Conservation (phyloP, 73 alveolate genomes). For the Stentor roeselii region DNA sequence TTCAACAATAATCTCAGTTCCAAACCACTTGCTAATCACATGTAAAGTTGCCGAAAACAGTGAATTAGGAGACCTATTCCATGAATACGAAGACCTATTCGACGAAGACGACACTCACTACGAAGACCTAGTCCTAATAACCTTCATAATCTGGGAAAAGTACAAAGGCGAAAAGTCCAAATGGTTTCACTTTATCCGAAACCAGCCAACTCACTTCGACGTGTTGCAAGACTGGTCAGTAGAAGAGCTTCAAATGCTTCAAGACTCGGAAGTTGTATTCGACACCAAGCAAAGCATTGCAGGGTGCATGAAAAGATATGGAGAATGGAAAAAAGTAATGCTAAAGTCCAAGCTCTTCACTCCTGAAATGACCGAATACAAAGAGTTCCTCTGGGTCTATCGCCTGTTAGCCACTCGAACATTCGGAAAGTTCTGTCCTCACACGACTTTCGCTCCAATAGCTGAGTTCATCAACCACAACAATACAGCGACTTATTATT, state of each 20-base stretch:
- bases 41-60: neutral
- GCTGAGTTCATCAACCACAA: conserved; percentile 23
- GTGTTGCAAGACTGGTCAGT: conserved; percentile 18
- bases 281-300: conserved; percentile 1
- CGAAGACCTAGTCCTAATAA: neutral
- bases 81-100: conserved; percentile 23
- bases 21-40: neutral
- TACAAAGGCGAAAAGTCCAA: neutral
- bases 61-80: neutral
- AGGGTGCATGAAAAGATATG: neutral
- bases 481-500: conserved; percentile 10
- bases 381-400: conserved; percentile 22
- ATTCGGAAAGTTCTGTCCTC: neutral
- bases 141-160: conserved; percentile 22
- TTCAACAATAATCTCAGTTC: neutral
- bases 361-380: neutral
- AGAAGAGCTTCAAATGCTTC: conserved; percentile 20
- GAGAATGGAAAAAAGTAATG: conserved; percentile 1
- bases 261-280: neutral
- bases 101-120: neutral
- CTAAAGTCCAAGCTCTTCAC: conserved; percentile 6
- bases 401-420: neutral
- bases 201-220: neutral
- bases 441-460: conserved; percentile 5
- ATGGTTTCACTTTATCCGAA: neutral